Evolutionary conservation across 371 early-diverging fungal genomes (phyloP).

Genomic region (Mortierella sp.): DNA sequence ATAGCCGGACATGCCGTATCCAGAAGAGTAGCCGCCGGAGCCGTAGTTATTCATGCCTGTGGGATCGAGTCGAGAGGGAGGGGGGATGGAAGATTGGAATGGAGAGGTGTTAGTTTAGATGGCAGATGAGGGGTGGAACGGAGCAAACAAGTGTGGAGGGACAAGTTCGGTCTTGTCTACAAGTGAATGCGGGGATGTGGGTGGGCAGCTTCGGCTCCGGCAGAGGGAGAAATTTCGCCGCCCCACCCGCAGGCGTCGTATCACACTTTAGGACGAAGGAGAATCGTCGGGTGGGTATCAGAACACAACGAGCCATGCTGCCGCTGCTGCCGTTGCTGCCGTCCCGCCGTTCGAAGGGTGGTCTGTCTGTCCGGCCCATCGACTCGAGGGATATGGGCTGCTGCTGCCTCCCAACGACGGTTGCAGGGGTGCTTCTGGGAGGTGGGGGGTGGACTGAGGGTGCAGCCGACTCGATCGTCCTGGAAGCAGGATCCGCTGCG

Average conservation of each 20-base stretch:
- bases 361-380: too few relatives aligned
- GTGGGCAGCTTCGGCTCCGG: conserved; percentile 16
- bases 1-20: conserved; percentile 42
- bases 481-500: too few relatives aligned
- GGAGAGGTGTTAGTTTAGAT: neutral
- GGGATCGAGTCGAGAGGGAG: neutral
- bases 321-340: too few relatives aligned
- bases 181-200: neutral
- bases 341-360: too few relatives aligned
- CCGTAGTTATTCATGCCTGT: conserved; percentile 17
- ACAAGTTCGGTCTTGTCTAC: neutral
- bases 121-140: neutral
- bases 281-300: too few relatives aligned
- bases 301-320: too few relatives aligned
- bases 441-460: too few relatives aligned
- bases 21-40: conserved; percentile 25
- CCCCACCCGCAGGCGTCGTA: too few relatives aligned
- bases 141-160: neutral
- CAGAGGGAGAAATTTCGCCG: neutral
- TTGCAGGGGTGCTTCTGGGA: too few relatives aligned
- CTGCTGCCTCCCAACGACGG: too few relatives aligned
- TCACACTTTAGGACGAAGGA: conserved; percentile 2
- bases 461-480: too few relatives aligned
- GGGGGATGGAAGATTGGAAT: neutral
- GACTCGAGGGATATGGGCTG: too few relatives aligned